A percentile compares a stretch with the other conserved stretches of the same genome.
phyloP scores from a whole-genome alignment of 805 yeast species.

The Myxozyma geophila region DNA sequence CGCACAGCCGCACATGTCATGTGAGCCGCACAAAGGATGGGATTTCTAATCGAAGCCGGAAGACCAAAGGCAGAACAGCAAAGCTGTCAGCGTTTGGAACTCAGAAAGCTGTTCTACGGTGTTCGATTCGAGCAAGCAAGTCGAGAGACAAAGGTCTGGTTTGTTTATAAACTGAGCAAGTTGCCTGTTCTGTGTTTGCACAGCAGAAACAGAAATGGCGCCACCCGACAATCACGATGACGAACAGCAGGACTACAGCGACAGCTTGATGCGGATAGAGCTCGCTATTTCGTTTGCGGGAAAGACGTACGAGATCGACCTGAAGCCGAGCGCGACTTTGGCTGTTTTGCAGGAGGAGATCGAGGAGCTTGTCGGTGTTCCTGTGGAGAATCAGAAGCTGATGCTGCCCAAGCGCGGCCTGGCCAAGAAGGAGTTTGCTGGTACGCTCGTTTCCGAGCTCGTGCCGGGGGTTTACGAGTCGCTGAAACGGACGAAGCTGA shows the following conservation, averaged over 20 bases:
- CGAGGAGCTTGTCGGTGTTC: constrained; percentile 41
- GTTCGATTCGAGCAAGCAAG: neutral
- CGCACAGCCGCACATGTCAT: constrained; percentile 16
- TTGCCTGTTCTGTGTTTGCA: no score
- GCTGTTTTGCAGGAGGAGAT: constrained; percentile 38
- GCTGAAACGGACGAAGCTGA: constrained; percentile 36
- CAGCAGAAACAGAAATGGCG: neutral
- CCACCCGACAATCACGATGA: neutral
- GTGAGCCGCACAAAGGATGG: constrained; percentile 9
- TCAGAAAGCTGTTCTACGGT: neutral
- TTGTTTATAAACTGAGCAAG: no score
- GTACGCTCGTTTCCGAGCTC: constrained; percentile 24
- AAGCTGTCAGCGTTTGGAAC: neutral
- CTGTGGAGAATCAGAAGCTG: constrained; percentile 43
- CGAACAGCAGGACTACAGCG: neutral
- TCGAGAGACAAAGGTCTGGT: no score
- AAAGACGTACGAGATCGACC: constrained; percentile 6
- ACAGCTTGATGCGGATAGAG: constrained; percentile 5
- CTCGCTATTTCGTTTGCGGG: constrained; percentile 22
- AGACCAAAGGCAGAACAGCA: neutral
- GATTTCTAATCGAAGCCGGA: constrained; percentile 1
- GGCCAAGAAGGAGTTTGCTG: constrained; percentile 29
- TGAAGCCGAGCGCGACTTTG: constrained; percentile 24
- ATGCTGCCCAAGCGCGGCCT: constrained; percentile 42
- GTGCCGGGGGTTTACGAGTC: constrained; percentile 20